phyloP scores from a whole-genome alignment of 169 alveolate species.

The Ichthyophthirius multifiliis region DNA sequence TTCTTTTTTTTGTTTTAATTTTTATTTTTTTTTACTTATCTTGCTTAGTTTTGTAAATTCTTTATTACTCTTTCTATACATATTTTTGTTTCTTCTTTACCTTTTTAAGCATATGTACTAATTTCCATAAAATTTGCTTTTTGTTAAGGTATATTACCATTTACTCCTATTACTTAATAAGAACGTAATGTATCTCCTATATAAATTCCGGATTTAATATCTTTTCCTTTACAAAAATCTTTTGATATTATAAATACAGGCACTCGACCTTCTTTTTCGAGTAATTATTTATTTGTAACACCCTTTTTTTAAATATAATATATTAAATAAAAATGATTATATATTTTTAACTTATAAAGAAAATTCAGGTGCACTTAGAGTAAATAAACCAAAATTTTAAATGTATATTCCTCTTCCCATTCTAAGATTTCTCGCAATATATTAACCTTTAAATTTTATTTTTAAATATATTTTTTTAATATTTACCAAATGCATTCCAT shows the following conservation, averaged over 20 bases:
- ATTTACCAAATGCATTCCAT: conserved; percentile 41
- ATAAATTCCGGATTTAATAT: conserved; percentile 49
- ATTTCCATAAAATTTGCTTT: conserved; percentile 60
- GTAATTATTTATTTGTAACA: conserved; percentile 52
- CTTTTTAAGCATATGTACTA: conserved; percentile 27
- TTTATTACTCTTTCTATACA: conserved; percentile 23
- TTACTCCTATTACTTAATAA: conserved; percentile 49
- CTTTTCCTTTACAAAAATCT: conserved; percentile 50
- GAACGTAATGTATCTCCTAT: conserved; percentile 40
- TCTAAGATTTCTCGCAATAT: conserved; percentile 35
- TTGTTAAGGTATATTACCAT: conserved; percentile 60
- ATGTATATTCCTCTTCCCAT: conserved; percentile 58
- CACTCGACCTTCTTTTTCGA: conserved; percentile 48
- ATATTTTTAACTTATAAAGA: conserved; percentile 26
- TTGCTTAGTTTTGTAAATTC: conserved; percentile 3
- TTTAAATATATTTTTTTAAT: too few relatives aligned
- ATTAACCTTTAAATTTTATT: conserved; percentile 25
- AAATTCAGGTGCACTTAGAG: conserved; percentile 55
- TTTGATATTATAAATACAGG: conserved; percentile 59
- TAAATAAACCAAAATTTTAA: conserved; percentile 51
- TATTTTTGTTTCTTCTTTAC: conserved; percentile 36
- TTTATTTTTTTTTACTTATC: background rate
- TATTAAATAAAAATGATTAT: background rate
- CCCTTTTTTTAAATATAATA: conserved; percentile 26
- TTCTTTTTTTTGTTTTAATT: too few relatives aligned